phyloP scores from a whole-genome alignment of 176 grass and related monocot species.

The Aechmea fasciata region DNA sequence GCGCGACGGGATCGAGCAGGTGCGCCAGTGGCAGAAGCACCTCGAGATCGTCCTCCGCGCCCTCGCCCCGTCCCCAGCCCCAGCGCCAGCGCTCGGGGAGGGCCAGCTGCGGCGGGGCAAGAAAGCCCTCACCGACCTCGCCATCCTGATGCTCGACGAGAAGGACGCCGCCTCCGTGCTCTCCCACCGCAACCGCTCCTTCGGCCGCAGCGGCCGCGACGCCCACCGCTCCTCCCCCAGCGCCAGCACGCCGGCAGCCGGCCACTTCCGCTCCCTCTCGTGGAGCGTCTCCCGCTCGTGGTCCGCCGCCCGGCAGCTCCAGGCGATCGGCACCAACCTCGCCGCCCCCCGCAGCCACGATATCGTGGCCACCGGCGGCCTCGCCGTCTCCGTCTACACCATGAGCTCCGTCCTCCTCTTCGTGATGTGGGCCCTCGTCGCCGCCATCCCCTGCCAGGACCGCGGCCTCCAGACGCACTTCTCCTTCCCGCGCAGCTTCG shows the following conservation, averaged over 20 bases:
- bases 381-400: constrained; percentile 46
- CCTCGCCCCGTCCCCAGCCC: constrained; percentile 12
- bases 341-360: constrained; percentile 57
- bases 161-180: constrained; percentile 34
- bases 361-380: constrained; percentile 25
- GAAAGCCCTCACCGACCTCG: constrained; percentile 77
- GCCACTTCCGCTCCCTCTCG: constrained; percentile 85
- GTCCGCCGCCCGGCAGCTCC: constrained; percentile 87
- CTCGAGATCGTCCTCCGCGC: constrained; percentile 52
- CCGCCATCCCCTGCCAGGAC: constrained; percentile 76
- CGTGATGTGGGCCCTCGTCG: constrained; percentile 64
- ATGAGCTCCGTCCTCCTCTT: constrained; percentile 71
- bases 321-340: constrained; percentile 55
- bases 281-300: constrained; percentile 92
- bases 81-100: constrained; percentile 12
- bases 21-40: constrained; percentile 65
- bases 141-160: constrained; percentile 68
- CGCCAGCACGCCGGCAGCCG: constrained; percentile 16
- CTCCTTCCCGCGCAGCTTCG: constrained; percentile 43
- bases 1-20: constrained; percentile 65
- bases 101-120: constrained; percentile 69
- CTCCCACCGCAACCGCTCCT: constrained; percentile 93
- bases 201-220: constrained; percentile 46
- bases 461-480: constrained; percentile 52
- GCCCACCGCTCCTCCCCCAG: constrained; percentile 18